phyloP scores from a whole-genome alignment of 2,329 filamentous ascomycete genomes.

The Epicoccum sorghinum region DNA sequence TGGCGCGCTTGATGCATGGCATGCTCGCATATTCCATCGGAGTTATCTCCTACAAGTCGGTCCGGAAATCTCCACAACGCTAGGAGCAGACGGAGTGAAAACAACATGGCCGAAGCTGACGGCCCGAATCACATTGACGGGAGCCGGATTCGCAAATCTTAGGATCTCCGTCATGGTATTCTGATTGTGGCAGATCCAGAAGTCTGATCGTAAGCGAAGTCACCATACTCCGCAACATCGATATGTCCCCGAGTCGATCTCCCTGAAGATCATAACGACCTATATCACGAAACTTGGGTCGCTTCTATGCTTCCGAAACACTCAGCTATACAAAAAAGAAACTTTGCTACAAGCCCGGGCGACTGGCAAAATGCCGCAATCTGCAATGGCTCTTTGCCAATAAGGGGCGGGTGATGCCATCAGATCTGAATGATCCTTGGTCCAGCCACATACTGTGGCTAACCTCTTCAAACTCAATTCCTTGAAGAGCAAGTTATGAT shows the following conservation, averaged over 20 bases:
- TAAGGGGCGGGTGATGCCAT: too few species aligned
- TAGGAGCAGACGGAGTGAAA: background rate
- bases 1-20: background rate
- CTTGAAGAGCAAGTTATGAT: too few species aligned
- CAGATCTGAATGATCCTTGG: too few species aligned
- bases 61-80: background rate
- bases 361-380: too few species aligned
- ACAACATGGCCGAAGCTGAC: background rate
- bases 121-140: conserved; percentile 1
- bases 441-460: too few species aligned
- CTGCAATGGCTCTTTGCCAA: too few species aligned
- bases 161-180: background rate
- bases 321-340: too few species aligned
- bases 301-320: too few species aligned
- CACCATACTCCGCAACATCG: background rate
- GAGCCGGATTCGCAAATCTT: background rate
- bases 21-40: background rate
- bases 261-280: conserved; percentile 8
- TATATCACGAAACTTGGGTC: background rate
- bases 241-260: conserved; percentile 1
- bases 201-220: background rate
- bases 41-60: conserved; percentile 1
- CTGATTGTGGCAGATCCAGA: background rate
- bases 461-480: too few species aligned
- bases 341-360: too few species aligned